Conservation (phyloP, 805 yeast genomes). For the Lipomyces spencermartinsiae region DNA sequence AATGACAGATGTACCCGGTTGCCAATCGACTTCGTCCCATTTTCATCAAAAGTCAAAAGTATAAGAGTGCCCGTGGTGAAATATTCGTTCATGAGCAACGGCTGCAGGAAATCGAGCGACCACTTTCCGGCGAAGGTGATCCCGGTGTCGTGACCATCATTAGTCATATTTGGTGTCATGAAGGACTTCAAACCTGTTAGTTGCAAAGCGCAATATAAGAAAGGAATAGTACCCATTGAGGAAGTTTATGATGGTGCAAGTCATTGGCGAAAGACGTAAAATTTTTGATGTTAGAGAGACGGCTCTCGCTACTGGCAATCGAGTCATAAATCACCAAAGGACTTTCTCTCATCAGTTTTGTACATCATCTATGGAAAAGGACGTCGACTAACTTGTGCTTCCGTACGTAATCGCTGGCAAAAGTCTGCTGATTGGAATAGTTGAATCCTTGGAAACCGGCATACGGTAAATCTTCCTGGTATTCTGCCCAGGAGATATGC, state of each 20-base stretch:
- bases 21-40: constrained; percentile 51
- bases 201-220: no score
- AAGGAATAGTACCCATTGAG: constrained; percentile 51
- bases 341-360: constrained; percentile 12
- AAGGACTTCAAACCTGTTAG: constrained; percentile 40
- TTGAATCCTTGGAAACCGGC: constrained; percentile 58
- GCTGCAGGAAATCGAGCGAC: constrained; percentile 54
- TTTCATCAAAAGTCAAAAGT: constrained; percentile 59
- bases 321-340: constrained; percentile 55
- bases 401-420: constrained; percentile 57
- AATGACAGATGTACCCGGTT: constrained; percentile 47
- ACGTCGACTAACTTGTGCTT: constrained; percentile 50
- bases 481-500: constrained; percentile 60
- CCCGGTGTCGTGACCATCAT: constrained; percentile 60
- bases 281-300: constrained; percentile 56
- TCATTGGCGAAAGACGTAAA: constrained; percentile 52
- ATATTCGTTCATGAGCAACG: constrained; percentile 51
- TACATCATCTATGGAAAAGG: background rate
- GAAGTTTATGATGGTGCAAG: constrained; percentile 50
- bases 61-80: constrained; percentile 56
- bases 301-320: constrained; percentile 46
- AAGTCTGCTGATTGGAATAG: constrained; percentile 52
- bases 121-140: constrained; percentile 55
- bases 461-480: constrained; percentile 61
- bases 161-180: constrained; percentile 61